These are phyloP conservation scores for Xylariaceae sp. DNA, from an alignment of 2,329 filamentous ascomycete species.

Conservation along the genomic window DNA sequence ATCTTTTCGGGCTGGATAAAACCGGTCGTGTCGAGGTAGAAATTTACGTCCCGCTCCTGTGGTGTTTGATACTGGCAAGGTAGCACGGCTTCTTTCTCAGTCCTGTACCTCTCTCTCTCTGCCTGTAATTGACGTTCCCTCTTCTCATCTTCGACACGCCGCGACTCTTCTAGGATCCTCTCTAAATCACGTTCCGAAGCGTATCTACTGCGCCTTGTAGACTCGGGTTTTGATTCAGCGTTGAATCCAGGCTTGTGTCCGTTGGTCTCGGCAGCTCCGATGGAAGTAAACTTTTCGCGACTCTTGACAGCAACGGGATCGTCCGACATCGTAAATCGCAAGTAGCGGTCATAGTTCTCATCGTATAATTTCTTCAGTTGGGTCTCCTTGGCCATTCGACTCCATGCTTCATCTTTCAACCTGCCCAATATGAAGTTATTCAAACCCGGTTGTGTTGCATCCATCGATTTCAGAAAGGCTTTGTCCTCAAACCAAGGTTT, in stretches of 20 bases:
- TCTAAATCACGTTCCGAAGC: constrained; percentile 75
- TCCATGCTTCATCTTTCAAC: constrained; percentile 46
- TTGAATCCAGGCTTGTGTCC: constrained; percentile 43
- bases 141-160: constrained; percentile 70
- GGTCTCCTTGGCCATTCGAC: constrained; percentile 43
- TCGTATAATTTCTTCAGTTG: constrained; percentile 47
- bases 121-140: constrained; percentile 67
- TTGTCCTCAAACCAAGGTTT: constrained; percentile 53
- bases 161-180: constrained; percentile 71
- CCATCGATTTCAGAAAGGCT: constrained; percentile 47
- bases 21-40: constrained; percentile 68
- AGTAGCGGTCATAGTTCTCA: constrained; percentile 53
- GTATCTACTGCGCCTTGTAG: constrained; percentile 56
- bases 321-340: constrained; percentile 58
- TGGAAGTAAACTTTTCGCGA: constrained; percentile 54
- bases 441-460: constrained; percentile 43
- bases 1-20: constrained; percentile 66
- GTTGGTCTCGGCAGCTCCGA: constrained; percentile 40
- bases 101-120: constrained; percentile 70
- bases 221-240: constrained; percentile 60
- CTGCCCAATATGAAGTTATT: constrained; percentile 50
- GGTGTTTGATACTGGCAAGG: constrained; percentile 69
- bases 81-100: constrained; percentile 73
- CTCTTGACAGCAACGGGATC: constrained; percentile 59
- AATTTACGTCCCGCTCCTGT: constrained; percentile 59